These are phyloP conservation scores for Geum urbanum DNA, from an alignment of 306 rosid species.

Conservation along the genomic window DNA sequence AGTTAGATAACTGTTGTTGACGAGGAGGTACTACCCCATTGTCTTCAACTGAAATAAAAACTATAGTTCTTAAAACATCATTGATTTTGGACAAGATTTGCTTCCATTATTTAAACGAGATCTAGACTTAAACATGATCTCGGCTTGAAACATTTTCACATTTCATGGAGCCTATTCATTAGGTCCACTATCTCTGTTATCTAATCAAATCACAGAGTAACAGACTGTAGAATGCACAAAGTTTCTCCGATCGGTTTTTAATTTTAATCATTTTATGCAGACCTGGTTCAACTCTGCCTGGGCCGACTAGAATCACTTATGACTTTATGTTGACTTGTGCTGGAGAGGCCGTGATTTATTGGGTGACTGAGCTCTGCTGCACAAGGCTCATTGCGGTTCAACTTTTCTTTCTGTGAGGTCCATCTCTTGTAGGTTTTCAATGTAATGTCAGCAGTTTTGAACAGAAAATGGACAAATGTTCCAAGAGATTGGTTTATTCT, in stretches of 20 bases:
- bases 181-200: neutral
- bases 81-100: neutral
- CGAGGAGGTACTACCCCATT: constrained; percentile 50
- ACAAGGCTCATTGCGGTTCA: constrained; percentile 24
- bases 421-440: constrained; percentile 32
- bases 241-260: neutral
- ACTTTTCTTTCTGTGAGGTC: constrained; percentile 14
- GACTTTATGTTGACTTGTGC: constrained; percentile 35
- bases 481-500: constrained; percentile 23
- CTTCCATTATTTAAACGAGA: neutral
- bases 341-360: constrained; percentile 27
- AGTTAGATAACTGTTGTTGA: constrained; percentile 47
- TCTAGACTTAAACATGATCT: neutral
- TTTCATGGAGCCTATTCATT: neutral
- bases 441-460: constrained; percentile 37
- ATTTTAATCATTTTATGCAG: constrained; percentile 30
- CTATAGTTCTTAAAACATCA: neutral
- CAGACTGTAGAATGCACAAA: neutral
- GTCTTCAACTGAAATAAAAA: neutral
- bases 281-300: constrained; percentile 30
- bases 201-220: neutral
- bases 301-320: constrained; percentile 38
- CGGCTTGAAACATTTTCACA: neutral
- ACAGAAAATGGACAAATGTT: constrained; percentile 28
- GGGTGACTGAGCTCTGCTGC: constrained; percentile 24